Evolutionary conservation across 2,329 filamentous ascomycete species (phyloP).

Genomic region (Aspergillus viridinutans): DNA sequence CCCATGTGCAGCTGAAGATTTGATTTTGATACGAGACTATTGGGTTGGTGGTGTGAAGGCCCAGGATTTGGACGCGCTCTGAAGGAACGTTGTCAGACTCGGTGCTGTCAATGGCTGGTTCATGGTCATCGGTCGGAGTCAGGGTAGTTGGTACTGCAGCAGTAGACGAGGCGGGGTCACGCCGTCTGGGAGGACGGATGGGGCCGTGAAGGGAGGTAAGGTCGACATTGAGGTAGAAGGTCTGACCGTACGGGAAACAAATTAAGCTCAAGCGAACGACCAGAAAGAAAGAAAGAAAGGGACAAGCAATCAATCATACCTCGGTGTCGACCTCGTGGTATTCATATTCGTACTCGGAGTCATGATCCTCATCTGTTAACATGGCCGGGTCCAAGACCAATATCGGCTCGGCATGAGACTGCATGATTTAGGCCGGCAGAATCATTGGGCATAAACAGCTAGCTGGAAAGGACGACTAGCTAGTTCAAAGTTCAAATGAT

Average conservation of each 20-base stretch:
- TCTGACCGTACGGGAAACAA: constrained; percentile 31
- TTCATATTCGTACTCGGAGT: constrained; percentile 59
- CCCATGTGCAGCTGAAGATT: constrained; percentile 77
- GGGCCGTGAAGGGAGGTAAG: constrained; percentile 45
- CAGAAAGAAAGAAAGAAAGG: background rate
- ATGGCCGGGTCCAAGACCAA: constrained; percentile 22
- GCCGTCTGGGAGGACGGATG: constrained; percentile 30
- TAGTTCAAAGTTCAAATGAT: background rate
- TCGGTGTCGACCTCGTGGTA: constrained; percentile 52
- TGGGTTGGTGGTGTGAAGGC: constrained; percentile 71
- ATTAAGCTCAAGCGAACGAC: constrained; percentile 3
- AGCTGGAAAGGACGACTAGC: background rate
- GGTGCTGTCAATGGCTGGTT: constrained; percentile 39
- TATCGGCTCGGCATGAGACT: constrained; percentile 4
- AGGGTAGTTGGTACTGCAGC: constrained; percentile 3
- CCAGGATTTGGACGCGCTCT: constrained; percentile 69
- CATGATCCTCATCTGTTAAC: constrained; percentile 31
- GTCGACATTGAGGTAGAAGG: constrained; percentile 59
- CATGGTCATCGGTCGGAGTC: constrained; percentile 22
- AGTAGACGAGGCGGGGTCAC: constrained; percentile 11
- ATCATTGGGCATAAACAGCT: background rate
- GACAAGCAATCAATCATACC: constrained; percentile 28
- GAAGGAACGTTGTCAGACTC: constrained; percentile 18
- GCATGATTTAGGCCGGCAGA: constrained; percentile 5
- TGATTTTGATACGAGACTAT: constrained; percentile 75